Base-by-base conservation (phyloP, 1,284 basidiomycete genomes). In the Melampsora americana region DNA sequence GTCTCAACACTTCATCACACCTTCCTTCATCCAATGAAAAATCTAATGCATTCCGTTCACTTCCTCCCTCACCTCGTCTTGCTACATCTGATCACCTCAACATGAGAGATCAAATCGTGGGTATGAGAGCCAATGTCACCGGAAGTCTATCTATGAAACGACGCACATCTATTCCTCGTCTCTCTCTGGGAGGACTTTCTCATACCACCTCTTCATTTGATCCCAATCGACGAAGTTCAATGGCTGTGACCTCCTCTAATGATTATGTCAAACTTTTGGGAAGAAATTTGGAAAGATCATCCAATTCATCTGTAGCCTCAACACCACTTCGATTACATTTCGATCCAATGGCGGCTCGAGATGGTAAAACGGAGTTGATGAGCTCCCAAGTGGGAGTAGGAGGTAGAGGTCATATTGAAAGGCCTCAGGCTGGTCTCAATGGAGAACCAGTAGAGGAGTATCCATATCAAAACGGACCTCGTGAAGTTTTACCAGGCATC, bases 401-500 rank as follows among this genome's bases (percentile, higher is more conserved):
- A 5, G 72, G 72, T 18, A 68, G 67, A 39, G 72, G 72, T 11
- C 72, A 75, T 44, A 75, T 75, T 59, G 72, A 75, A 50, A 39
- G 53, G 3, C 72, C 72, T 9, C n/a, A 62, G 30, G 28, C 26
- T 30, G 61, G 26, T 14, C 6, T 62, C 32, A 56, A 56, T 28
- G 59, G 66, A 44, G 65, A 75, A 44, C 23, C 48, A 18, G 30
- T 44, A 9, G 72, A 75, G 79, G 80, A 26, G 80, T 82, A 73
- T 77, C 91, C 93, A 1, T 98, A 98, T 82, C 84, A 86, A 7
- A 86, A 91, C 80, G 95, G 95, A 0, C 95, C 95, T 28, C 85
- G 92, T 56, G 90, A 97, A 83, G 87, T 98, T 79, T 85, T 97
- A 42, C 94, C 94, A 0, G 90, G 90, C 60, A 86, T 98, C 70